Evolutionary conservation across 768 basidiomycete species (phyloP), one percentile per base, ranked within the genome.

Genomic region (Pulveroboletus sp.): DNA sequence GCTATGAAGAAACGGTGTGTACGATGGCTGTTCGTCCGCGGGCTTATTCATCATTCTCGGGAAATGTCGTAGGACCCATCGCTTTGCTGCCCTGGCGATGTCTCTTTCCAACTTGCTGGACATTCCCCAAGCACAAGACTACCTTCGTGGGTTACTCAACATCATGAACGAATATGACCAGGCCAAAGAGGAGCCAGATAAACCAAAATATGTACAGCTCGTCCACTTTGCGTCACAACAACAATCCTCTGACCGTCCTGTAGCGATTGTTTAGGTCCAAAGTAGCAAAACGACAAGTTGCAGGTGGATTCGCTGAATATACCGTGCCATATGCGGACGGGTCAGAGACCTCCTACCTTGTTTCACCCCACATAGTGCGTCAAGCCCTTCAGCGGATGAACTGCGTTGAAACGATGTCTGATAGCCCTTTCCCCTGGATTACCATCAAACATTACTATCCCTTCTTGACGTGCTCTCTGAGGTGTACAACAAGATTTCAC

Each of bases 401-500:
- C 24, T 49, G 26, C 28, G 10, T 54, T 39, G 53, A 44, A 51
- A 47, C 45, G 39, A 51, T 32, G 26, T 28, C 46, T 9, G 45
- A 46, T 55, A 93, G 91, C 87, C 92, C n/a, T 94, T 93, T 69
- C 73, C 85, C 3, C 67, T 94, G 47, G 92, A 94, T 67, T 94
- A 95, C 63, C 85, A 89, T 57, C 87, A 94, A 69, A 89, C 88
- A 9, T 79, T 93, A 32, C 80, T 92, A 46, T 90, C 92, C 31
- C 81, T 93, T 26, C 82, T 93, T 46, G 93, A 94, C 63, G 86
- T 94, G 42, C 78, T 94, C 36, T 88, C 89, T 15, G 90, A 93
- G 62, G 82, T 90, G 28, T 95, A 94, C 73, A 83, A 88, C 69
- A 92, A 90, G 68, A 86, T 95, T 36, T 79, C 80, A 8, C 83